Conservation (phyloP, 306 rosid genomes). For the Malus asiatica region DNA sequence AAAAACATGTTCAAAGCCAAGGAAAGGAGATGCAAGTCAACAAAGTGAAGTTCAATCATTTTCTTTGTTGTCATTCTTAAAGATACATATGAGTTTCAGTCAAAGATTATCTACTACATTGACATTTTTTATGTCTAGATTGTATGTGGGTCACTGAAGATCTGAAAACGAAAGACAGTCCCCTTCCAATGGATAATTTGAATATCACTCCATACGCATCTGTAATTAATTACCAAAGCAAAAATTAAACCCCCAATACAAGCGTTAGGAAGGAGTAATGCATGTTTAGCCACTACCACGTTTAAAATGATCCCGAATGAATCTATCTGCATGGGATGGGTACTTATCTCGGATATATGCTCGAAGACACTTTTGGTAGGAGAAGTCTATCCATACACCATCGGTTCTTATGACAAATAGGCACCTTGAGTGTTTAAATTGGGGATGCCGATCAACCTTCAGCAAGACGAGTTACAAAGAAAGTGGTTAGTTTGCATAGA, state of each 20-base stretch:
- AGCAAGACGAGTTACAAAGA: not conserved
- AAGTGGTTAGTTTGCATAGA: not conserved
- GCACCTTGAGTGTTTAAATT: conserved; percentile 63
- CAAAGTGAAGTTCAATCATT: conserved; percentile 37
- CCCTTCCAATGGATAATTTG: not conserved
- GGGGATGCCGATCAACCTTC: conserved; percentile 88
- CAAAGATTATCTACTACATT: conserved; percentile 36
- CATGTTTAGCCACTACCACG: conserved; percentile 50
- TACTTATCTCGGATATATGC: conserved; percentile 68
- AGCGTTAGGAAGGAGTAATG: conserved; percentile 16
- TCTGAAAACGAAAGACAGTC: not conserved
- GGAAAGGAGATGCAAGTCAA: conserved; percentile 37
- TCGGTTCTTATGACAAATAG: conserved; percentile 81
- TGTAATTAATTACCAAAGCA: not conserved
- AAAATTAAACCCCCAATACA: conserved; percentile 11
- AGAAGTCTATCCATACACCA: conserved; percentile 83
- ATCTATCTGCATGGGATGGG: conserved; percentile 67
- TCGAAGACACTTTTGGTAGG: conserved; percentile 72
- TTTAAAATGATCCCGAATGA: conserved; percentile 72
- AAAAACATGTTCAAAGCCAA: conserved; percentile 5
- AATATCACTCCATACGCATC: not conserved
- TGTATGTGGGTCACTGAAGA: conserved; percentile 8
- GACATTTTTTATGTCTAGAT: conserved; percentile 25
- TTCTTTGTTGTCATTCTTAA: conserved; percentile 25
- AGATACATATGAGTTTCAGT: conserved; percentile 18